Evolutionary conservation across 2,329 filamentous ascomycete genomes (phyloP), one percentile per base, ranked within the genome.

Genomic region (Lachnellula arida): DNA sequence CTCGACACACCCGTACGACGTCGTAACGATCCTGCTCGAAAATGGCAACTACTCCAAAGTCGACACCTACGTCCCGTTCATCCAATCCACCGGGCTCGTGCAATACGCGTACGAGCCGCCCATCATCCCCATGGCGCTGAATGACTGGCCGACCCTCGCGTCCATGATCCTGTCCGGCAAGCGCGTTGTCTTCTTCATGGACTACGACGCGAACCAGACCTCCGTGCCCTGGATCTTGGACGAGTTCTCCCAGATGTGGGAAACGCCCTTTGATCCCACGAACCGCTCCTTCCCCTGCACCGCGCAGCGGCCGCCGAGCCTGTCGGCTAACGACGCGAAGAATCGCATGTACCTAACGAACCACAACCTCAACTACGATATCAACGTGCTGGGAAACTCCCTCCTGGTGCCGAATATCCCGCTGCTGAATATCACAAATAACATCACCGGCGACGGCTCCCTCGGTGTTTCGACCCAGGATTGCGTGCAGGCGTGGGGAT

Each of bases 191-290:
- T 80, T 94, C 71, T 91, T 94, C 73, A 81, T 95, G 74, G 91
- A 95, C 74, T 95, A 95, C 75, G 77, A 86, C 62, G 89, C 68
- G 1, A 85, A 96, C 70, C 88, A 95, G 72, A 82, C 78, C 0
- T 78, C 79, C 19, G 86, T 90, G 17, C 91, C 92, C 0, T 97
- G 90, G 83, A 80, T 96, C 43, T 78, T 96, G 42, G 89, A 96
- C 70, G 80, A 97, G 72, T 97, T 96, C 75, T 82, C 81, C 5
- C 88, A 96, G 68, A 81, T 95, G 74, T 96, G 89, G 89, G 90
- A 97, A 74, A 93, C 91, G 0, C 89, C 89, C 0, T 97, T 96
- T 69, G 69, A 68, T 65, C 74, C 84, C 3, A 67, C 72, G 15
- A 70, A 84, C 67, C 73, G 73, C 49, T 70, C 71, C 0, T 96